Percentiles rank a stretch among this genome's conserved stretches.
phyloP scores from a whole-genome alignment of 2,329 filamentous ascomycete species.

The Sordariomycetes sp. region DNA sequence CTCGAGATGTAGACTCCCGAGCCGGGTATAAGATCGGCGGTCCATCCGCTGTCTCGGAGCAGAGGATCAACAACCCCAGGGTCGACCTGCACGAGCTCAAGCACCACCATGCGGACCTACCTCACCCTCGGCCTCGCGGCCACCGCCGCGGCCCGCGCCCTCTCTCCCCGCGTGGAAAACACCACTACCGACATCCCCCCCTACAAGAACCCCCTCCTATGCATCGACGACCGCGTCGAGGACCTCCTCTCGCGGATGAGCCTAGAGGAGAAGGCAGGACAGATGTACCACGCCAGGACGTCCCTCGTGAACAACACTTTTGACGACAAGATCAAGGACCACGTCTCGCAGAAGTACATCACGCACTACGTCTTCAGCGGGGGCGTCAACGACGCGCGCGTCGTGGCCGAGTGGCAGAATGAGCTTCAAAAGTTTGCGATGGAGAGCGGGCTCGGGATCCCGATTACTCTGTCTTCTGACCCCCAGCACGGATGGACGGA shows the following conservation, averaged over 20 bases:
- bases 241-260: slow-evolving; percentile 31
- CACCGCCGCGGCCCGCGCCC: background rate
- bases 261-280: slow-evolving; percentile 31
- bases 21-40: background rate
- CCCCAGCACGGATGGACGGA: slow-evolving; percentile 30
- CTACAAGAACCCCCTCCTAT: slow-evolving; percentile 19
- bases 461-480: slow-evolving; percentile 31
- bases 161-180: background rate
- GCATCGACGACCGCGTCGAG: slow-evolving; percentile 30
- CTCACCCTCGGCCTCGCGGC: background rate
- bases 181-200: background rate
- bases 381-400: slow-evolving; percentile 21
- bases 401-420: slow-evolving; percentile 24
- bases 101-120: background rate
- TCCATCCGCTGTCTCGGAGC: background rate
- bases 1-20: background rate
- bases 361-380: slow-evolving; percentile 34
- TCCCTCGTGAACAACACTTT: slow-evolving; percentile 13
- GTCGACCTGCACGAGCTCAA: background rate
- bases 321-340: slow-evolving; percentile 8
- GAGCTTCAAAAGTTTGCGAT: slow-evolving; percentile 24
- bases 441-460: slow-evolving; percentile 32
- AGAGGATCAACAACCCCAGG: background rate
- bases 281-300: slow-evolving; percentile 28
- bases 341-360: slow-evolving; percentile 6